phyloP scores from a whole-genome alignment of 2,329 filamentous ascomycete genomes.

The Phyllachora maydis region DNA sequence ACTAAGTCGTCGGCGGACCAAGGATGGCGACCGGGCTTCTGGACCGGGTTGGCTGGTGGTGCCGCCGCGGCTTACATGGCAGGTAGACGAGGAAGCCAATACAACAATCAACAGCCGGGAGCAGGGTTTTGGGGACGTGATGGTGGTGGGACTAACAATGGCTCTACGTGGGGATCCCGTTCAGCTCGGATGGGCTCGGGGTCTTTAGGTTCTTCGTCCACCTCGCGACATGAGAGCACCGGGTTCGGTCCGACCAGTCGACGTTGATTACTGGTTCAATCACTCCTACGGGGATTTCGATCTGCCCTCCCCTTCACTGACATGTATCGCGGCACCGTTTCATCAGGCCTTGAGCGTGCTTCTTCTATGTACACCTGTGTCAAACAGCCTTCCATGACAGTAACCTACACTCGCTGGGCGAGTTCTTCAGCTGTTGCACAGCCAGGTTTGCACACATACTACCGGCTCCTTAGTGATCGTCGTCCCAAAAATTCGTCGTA shows the following conservation, averaged over 20 bases:
- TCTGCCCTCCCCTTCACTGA: no score
- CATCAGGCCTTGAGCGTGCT: no score
- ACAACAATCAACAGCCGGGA: conserved; percentile 8
- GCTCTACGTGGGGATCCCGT: conserved; percentile 13
- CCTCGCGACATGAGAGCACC: conserved; percentile 40
- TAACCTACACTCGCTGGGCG: no score
- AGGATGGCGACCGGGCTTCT: conserved; percentile 55
- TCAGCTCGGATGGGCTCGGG: conserved; percentile 13
- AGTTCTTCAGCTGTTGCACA: no score
- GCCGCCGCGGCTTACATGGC: conserved; percentile 49
- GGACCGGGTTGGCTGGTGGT: conserved; percentile 46
- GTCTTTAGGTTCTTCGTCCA: conserved; percentile 12
- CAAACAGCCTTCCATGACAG: no score
- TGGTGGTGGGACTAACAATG: conserved; percentile 10
- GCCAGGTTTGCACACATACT: no score
- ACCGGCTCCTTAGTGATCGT: no score
- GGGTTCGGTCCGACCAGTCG: conserved; percentile 52
- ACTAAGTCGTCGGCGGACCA: conserved; percentile 17
- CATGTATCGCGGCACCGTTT: no score
- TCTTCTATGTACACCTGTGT: no score
- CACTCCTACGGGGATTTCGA: no score
- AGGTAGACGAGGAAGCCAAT: conserved; percentile 21
- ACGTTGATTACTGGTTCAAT: no score
- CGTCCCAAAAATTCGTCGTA: no score
- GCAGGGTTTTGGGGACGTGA: conserved; percentile 2